phyloP scores from a whole-genome alignment of 441 rosid genomes.

The Euphorbia corollata region DNA sequence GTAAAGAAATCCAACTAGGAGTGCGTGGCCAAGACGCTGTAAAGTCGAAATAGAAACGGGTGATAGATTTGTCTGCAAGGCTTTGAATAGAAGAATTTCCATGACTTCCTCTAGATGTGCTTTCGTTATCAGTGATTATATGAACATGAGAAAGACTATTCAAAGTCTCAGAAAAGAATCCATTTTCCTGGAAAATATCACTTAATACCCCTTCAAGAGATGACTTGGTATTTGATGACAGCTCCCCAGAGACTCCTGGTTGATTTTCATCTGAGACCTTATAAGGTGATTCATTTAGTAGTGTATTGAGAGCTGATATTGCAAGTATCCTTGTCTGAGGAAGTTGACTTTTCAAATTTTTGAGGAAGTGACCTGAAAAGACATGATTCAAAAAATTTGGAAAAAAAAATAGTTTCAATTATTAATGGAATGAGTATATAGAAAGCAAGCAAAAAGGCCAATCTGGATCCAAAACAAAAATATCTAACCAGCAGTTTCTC shows the following conservation, averaged over 20 bases:
- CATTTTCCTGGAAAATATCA: slow-evolving; percentile 82
- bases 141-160: slow-evolving; percentile 96
- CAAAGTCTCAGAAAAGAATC: slow-evolving; percentile 83
- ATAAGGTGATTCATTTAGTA: slow-evolving; percentile 93
- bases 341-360: slow-evolving; percentile 94
- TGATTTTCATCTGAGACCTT: slow-evolving; percentile 55
- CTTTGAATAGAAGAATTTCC: slow-evolving; percentile 90
- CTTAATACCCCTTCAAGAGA: slow-evolving; percentile 78
- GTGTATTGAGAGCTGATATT: slow-evolving; percentile 91
- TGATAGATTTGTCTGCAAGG: slow-evolving; percentile 88
- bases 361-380: slow-evolving; percentile 87
- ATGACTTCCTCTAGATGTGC: slow-evolving; percentile 72
- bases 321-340: slow-evolving; percentile 99
- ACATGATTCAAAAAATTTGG: slow-evolving; percentile 25
- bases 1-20: slow-evolving; percentile 94
- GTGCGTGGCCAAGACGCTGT: slow-evolving; percentile 99
- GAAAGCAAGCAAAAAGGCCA: slow-evolving; percentile 15
- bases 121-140: slow-evolving; percentile 67
- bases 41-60: slow-evolving; percentile 93
- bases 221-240: slow-evolving; percentile 45
- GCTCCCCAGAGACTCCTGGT: slow-evolving; percentile 25
- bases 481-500: slow-evolving; percentile 81
- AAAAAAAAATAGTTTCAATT: slow-evolving; percentile 1
- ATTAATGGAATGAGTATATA: slow-evolving; percentile 9
- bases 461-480: slow-evolving; percentile 23